Conservation (phyloP, 169 alveolate genomes). For the Blepharisma undulans region DNA sequence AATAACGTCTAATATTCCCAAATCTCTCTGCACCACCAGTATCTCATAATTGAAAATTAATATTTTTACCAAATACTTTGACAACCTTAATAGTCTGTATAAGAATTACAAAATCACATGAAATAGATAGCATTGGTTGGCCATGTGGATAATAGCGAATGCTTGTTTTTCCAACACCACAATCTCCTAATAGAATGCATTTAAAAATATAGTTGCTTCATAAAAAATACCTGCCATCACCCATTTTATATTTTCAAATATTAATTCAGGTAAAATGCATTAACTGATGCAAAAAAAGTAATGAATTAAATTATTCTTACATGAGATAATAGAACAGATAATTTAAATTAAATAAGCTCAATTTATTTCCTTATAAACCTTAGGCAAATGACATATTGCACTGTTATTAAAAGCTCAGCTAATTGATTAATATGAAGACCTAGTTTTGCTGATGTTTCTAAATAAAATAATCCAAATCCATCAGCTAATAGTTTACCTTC, state of each 20-base stretch:
- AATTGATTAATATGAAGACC: background rate
- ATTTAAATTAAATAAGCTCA: no score
- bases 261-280: no score
- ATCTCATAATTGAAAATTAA: constrained; percentile 82
- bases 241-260: no score
- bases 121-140: constrained; percentile 66
- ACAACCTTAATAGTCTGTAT: constrained; percentile 74
- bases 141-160: constrained; percentile 67
- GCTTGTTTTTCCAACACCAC: constrained; percentile 85
- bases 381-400: background rate
- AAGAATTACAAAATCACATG: constrained; percentile 85
- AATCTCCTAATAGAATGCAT: constrained; percentile 81
- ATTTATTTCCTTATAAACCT: no score
- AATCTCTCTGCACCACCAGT: constrained; percentile 78
- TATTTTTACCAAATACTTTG: constrained; percentile 55
- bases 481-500: constrained; percentile 57
- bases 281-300: no score
- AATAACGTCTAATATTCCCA: constrained; percentile 67
- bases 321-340: no score
- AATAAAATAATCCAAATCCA: background rate
- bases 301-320: no score
- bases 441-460: constrained; percentile 22
- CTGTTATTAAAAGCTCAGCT: background rate
- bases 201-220: no score
- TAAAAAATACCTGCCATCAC: no score